Conservation (phyloP, 73 alveolate genomes). For the Paramecium caudatum region DNA sequence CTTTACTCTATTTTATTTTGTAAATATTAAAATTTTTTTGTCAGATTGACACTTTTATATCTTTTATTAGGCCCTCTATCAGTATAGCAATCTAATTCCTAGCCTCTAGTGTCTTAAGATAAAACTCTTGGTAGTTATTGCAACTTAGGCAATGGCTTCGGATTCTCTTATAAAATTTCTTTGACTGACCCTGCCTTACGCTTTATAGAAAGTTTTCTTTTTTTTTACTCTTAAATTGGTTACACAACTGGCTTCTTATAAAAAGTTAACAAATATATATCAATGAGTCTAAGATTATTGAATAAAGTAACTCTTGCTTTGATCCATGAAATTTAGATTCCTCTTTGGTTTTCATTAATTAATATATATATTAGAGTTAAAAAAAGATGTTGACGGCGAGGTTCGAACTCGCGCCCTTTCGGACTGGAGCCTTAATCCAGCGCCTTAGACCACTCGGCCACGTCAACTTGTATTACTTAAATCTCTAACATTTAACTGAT, state of each 20-base stretch:
- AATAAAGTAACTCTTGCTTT: no score
- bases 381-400: conserved; percentile 67
- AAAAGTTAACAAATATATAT: conserved; percentile 17
- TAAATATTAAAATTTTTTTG: conserved; percentile 29
- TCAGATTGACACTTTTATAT: conserved; percentile 20
- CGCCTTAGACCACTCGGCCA: conserved; percentile 77
- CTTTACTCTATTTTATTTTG: neutral
- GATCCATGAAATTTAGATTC: no score
- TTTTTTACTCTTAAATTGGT: neutral
- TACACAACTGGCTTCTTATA: neutral
- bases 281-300: conserved; percentile 5
- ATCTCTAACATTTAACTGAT: neutral
- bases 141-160: neutral
- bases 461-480: conserved; percentile 41
- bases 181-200: conserved; percentile 30
- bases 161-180: neutral
- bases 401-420: conserved; percentile 78
- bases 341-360: conserved; percentile 45
- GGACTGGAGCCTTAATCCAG: conserved; percentile 77
- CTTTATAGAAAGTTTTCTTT: conserved; percentile 5
- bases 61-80: conserved; percentile 42
- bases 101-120: conserved; percentile 23
- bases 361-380: no score
- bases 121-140: conserved; percentile 5
- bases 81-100: neutral